Conservation (phyloP, 2,329 filamentous ascomycete genomes). For the Eutypa lata region DNA sequence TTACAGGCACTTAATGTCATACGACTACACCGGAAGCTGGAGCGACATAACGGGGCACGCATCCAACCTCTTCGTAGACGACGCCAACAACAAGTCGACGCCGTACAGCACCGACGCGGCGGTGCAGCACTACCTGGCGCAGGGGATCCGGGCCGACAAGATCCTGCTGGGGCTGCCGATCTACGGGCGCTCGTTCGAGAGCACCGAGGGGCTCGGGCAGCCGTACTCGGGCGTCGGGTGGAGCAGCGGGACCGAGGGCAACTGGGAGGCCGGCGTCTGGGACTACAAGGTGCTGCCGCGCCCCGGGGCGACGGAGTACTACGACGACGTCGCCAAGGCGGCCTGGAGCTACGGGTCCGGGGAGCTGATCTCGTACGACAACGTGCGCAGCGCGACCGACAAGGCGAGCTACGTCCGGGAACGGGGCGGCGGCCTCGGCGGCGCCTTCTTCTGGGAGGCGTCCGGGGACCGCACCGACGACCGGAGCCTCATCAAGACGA, state of each 20-base stretch:
- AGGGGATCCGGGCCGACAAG: constrained; percentile 59
- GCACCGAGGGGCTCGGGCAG: constrained; percentile 64
- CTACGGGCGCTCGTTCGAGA: constrained; percentile 72
- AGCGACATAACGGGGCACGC: constrained; percentile 61
- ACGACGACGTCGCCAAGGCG: constrained; percentile 57
- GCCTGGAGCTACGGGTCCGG: constrained; percentile 64
- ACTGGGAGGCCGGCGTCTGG: constrained; percentile 60
- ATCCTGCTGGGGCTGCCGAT: constrained; percentile 75
- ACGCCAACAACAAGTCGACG: constrained; percentile 51
- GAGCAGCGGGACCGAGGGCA: constrained; percentile 55
- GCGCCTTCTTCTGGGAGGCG: constrained; percentile 83
- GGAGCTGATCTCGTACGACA: constrained; percentile 71
- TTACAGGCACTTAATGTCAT: constrained; percentile 57
- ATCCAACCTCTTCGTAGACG: constrained; percentile 62
- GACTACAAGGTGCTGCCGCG: constrained; percentile 71
- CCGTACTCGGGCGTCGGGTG: constrained; percentile 61
- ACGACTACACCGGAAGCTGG: constrained; percentile 71
- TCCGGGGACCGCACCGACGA: constrained; percentile 57
- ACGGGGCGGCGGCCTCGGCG: constrained; percentile 56
- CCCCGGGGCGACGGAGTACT: constrained; percentile 51
- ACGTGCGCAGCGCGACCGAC: constrained; percentile 48
- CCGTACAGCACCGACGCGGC: constrained; percentile 68
- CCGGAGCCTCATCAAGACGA: constrained; percentile 56
- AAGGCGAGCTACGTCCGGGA: constrained; percentile 64
- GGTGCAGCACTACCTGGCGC: constrained; percentile 58